Evolutionary conservation across 1,139 yeast species (phyloP), one percentile per base, ranked within the genome.

Genomic region (Lodderomyces beijingensis): DNA sequence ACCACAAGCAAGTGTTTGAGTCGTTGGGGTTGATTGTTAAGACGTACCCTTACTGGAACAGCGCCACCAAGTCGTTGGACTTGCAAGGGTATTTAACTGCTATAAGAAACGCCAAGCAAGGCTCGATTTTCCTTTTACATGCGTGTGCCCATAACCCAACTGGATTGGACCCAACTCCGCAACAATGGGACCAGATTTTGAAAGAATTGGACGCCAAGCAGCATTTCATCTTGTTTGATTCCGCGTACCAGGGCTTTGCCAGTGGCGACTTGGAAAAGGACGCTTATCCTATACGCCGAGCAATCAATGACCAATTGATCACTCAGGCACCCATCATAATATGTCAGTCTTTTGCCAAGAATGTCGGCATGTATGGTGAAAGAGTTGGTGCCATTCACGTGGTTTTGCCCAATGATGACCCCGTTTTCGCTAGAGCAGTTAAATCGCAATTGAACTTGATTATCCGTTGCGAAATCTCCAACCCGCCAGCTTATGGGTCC

Each of bases 281-380:
- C 52, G 93, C 95, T 12, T 86, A 74, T 65, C 89, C 96, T 11
- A 80, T 91, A 32, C 77, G 96, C 51, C 69, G 76, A 53, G 95
- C 95, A 46, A 77, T 86, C 36, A 72, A 79, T 47, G 66, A 70
- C 38, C 47, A 49, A 40, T 46, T 40, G 33, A 50, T 65, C 38
- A 37, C 47, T 14, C 23, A 22, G n/a, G 45, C 63, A 12, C 91
- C 91, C 31, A 63, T 81, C 34, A 45, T 82, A 19, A 74, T 91
- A 39, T 85, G 95, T 61, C 98, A 91, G 66, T 87, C 96, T n/a
- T 91, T 91, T 62, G 96, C 97, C 36, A 91, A 91, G 63, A 91
- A 91, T 64, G 83, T 85, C 59, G 98, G 98, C 46, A 83, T 91
- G 79, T 91, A 91, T 57, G 98, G 98, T 56, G 97, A 91, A 67